Base-by-base conservation (phyloP, 306 rosid genomes). In the Fragaria ananassa region DNA sequence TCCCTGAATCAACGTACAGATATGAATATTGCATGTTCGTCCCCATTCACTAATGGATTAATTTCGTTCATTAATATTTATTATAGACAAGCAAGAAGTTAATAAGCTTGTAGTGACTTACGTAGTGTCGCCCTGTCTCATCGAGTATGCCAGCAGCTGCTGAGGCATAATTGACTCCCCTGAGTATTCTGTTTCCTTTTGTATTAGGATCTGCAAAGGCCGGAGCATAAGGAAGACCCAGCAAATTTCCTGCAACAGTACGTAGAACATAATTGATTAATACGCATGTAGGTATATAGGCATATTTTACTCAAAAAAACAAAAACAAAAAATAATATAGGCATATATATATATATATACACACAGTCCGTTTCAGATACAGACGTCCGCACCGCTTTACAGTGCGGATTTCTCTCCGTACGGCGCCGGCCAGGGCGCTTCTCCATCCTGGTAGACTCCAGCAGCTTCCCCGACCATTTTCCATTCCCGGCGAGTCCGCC, bases 131-230 rank as follows among this genome's bases (percentile, higher is more conserved):
- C 74, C 98, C 98, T 12, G 93, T 84, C 17, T 90, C 93, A 5
- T 88, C 94, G 41, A 94, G 93, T 62, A 94, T 91, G 72, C 98
- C 97, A 23, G 74, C 83, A 31, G 93, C 86, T 25, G 91, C 96
- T 3, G 98, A 94, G 60, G 95, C 98, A 78, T 78, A 94, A 68
- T 91, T 91, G 64, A 94, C 96, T 29, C 98, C 98, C 25, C 77
- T 51, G 23, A 78, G 82, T 25, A 89, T 80, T 70, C n/a, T 83
- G 15, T 47, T 8, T 53, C 97, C 95, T 3, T 3, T 18, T 2
- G 89, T 74, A 10, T 75, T 51, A 9, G 95, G 93, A 74, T 92
- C 83, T 70, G 88, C 85, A 73, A 85, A 93, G 9, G 93, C 80
- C 41, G 94, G 93, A 75, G 81, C 83, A 60, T 84, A 75, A 29